Base-by-base conservation (phyloP, 305 asterid genomes). In the Vinca major region DNA sequence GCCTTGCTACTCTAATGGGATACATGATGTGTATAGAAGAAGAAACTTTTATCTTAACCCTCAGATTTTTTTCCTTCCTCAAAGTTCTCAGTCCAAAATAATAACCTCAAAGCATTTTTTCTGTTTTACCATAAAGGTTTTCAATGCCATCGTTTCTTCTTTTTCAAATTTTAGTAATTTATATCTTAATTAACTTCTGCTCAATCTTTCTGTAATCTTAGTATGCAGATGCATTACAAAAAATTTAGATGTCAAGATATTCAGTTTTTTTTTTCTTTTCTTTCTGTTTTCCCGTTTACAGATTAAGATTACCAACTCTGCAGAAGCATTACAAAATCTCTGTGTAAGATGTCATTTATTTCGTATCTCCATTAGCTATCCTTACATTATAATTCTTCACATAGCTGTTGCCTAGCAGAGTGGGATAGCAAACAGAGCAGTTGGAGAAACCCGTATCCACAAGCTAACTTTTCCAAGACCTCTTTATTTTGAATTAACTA, bases 371-470 rank as follows among this genome's bases (percentile, higher is more conserved):
- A 65, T 39, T 3, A 54, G 21, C 45, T 16, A 20, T 49, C 56
- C 68, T 40, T 57, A 63, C 40, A 53, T 54, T 69, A 64, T 21
- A 66, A 67, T 67, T 70, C 50, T 79, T 65, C 50, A 83, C 53
- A 44, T 44, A 39, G 54, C 53, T 40, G 39, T 69, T 74, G 33
- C 19, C 71, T 54, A 69, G 81, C 86, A 91, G 97, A 82, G 80
- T 41, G 97, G 93, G 66, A 84, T 91, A 74, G 84, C 96, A 61
- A 91, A 87, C 86, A 91, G 92, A 77, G 89, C 95, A 57, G 91
- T 89, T 69, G 96, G 96, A 80, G 95, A 91, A 78, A 91, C 97
- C 77, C 91, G 95, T 91, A 89, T 84, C 89, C 88, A 70, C 68
- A 3, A 65, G 36, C 72, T 64, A 60, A 39, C 21, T 70, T 43